phyloP scores from a whole-genome alignment of 257 asterid genomes.

The Rhazya stricta region DNA sequence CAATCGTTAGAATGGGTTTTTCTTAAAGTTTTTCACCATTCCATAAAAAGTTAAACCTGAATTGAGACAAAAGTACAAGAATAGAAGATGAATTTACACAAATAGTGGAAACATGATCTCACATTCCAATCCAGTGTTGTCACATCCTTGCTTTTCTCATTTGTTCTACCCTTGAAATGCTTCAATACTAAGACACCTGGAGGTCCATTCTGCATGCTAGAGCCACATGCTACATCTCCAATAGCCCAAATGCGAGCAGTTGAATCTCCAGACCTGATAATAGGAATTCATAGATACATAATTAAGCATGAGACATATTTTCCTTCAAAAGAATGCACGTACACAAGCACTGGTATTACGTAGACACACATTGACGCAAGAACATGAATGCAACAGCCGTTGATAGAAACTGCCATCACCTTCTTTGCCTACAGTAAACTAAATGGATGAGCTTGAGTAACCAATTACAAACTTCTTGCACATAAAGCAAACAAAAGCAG shows the following conservation, averaged over 20 bases:
- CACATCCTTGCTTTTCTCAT: conserved; percentile 96
- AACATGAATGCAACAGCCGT: not conserved
- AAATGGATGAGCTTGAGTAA: not conserved
- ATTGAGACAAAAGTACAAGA: not conserved
- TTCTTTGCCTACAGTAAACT: not conserved
- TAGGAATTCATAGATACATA: conserved; percentile 8
- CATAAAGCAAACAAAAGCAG: not conserved
- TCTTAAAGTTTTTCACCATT: not conserved
- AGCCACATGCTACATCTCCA: conserved; percentile 58
- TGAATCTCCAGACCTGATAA: conserved; percentile 84
- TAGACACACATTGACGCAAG: not conserved
- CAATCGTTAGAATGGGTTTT: conserved; percentile 8
- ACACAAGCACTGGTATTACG: not conserved
- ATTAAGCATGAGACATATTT: conserved; percentile 8
- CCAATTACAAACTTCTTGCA: not conserved
- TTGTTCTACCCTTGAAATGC: conserved; percentile 84
- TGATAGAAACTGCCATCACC: not conserved
- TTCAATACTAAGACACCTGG: conserved; percentile 55
- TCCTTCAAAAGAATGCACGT: not conserved
- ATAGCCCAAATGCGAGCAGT: conserved; percentile 95
- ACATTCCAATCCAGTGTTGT: conserved; percentile 99
- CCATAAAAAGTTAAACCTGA: not conserved
- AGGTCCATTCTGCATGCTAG: conserved; percentile 60
- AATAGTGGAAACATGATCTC: conserved; percentile 22
- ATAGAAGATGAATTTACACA: not conserved